Evolutionary conservation across 2,329 filamentous ascomycete genomes (phyloP), one percentile per base, ranked within the genome.

Genomic region (Tolypocladium amazonense): DNA sequence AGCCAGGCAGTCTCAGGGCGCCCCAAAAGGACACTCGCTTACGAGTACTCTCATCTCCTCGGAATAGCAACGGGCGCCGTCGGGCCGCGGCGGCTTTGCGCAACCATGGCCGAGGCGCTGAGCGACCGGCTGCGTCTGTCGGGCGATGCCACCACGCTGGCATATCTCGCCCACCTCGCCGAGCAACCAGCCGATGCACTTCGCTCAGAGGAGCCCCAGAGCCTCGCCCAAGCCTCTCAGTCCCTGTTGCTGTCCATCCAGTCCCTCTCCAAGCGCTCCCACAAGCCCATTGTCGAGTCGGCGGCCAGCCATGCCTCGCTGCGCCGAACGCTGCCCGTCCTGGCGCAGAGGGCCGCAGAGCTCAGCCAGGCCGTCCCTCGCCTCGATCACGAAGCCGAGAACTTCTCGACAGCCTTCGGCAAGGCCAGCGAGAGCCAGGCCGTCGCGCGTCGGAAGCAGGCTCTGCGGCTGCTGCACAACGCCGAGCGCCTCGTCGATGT

Each of bases 401-500:
- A 77, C 54, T 99, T 99, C 75, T 90, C 92, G 9, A 82, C 87
- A 18, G 90, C 87, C 50, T 97, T 96, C 72, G 88, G 88, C 73
- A 89, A 89, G 68, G 85, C 83, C 59, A 81, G 81, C 58, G 85
- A 88, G 62, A 88, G 86, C 65, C 81, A 86, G 56, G 79, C 90
- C 0, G 79, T 97, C 35, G 86, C 87, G 57, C 78, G 87, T 33
- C 84, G 94, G 65, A 90, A 89, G 68, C 87, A 88, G 69, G 89
- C 90, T 0, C 83, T 97, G 69, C 81, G 96, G 27, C 79, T 97
- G 20, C 85, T 90, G 23, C 84, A 90, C 56, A 97, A 97, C 71
- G 88, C 93, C 35, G 93, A 97, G 71, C 86, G 93, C 59, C 81
- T 97, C 3, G 88, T 92, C 37, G 92, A 97, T 71, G 87, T 97